Evolutionary conservation across 148 eudicot species (phyloP).

Genomic region (Camellia sinensis): DNA sequence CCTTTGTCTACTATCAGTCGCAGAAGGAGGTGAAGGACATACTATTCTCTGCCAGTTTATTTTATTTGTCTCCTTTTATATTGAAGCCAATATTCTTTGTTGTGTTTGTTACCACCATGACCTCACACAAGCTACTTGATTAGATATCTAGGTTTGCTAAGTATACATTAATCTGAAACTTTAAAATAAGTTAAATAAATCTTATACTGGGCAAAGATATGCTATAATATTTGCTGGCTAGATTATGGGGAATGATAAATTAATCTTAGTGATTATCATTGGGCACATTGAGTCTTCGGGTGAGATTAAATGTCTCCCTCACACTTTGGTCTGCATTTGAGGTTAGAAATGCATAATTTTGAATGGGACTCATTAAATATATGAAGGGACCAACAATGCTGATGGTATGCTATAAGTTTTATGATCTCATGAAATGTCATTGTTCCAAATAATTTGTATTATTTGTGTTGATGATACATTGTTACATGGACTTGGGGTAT

Average conservation of each 20-base stretch:
- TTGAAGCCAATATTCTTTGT: background rate
- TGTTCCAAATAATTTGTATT: too few relatives aligned
- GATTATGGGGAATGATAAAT: background rate
- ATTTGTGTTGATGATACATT: too few relatives aligned
- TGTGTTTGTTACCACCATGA: background rate
- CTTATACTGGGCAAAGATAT: background rate
- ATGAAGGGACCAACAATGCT: background rate
- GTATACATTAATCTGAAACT: background rate
- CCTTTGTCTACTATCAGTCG: constrained; percentile 68
- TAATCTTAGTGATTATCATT: background rate
- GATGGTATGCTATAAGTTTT: background rate
- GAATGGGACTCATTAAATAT: background rate
- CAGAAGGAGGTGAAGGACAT: constrained; percentile 64
- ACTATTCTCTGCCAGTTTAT: constrained; percentile 6
- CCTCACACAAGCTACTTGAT: background rate
- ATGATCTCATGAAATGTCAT: too few relatives aligned
- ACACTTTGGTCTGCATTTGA: background rate
- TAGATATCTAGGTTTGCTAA: background rate
- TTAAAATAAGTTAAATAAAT: background rate
- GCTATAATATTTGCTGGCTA: background rate
- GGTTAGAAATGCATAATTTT: background rate
- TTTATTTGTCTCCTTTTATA: background rate
- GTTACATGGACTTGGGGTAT: too few relatives aligned
- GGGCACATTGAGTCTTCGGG: background rate
- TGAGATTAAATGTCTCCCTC: background rate